Evolutionary conservation across 164 flowering plant species (phyloP).

Genomic region (Liriodendron chinense): DNA sequence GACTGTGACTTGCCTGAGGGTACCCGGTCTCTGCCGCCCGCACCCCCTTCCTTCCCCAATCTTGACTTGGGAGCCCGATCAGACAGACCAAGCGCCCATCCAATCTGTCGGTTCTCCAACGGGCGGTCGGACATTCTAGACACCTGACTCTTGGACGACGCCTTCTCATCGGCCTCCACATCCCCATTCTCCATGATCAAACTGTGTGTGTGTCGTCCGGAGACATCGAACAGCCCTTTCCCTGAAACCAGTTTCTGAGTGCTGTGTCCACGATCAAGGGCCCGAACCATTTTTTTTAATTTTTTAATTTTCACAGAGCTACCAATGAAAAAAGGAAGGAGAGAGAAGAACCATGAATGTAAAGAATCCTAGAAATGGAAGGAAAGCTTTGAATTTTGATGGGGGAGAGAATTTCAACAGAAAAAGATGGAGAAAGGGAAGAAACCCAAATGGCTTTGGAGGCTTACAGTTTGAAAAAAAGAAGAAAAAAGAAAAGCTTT

Average conservation of each 20-base stretch:
- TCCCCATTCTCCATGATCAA: constrained; percentile 8
- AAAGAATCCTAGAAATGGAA: neutral
- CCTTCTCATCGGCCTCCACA: constrained; percentile 19
- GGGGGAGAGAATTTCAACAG: neutral
- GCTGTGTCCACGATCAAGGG: constrained; percentile 22
- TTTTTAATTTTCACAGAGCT: neutral
- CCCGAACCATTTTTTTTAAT: constrained; percentile 38
- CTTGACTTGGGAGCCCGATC: constrained; percentile 26
- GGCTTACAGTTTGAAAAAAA: constrained; percentile 7
- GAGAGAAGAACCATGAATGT: constrained; percentile 6
- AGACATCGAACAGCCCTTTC: neutral
- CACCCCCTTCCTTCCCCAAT: constrained; percentile 11
- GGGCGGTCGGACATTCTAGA: neutral
- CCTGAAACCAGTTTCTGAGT: neutral
- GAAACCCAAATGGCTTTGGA: constrained; percentile 4
- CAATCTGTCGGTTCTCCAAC: constrained; percentile 19
- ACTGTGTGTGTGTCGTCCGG: neutral
- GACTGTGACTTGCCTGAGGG: constrained; percentile 24
- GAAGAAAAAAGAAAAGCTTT: neutral
- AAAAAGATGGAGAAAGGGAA: constrained; percentile 1
- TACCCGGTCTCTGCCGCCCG: constrained; percentile 10
- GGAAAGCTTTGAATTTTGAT: neutral
- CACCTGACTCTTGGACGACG: neutral
- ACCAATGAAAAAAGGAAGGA: neutral
- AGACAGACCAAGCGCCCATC: constrained; percentile 12